Base-by-base conservation (phyloP, 2,329 filamentous ascomycete genomes). In the Neoscytalidium dimidiatum region DNA sequence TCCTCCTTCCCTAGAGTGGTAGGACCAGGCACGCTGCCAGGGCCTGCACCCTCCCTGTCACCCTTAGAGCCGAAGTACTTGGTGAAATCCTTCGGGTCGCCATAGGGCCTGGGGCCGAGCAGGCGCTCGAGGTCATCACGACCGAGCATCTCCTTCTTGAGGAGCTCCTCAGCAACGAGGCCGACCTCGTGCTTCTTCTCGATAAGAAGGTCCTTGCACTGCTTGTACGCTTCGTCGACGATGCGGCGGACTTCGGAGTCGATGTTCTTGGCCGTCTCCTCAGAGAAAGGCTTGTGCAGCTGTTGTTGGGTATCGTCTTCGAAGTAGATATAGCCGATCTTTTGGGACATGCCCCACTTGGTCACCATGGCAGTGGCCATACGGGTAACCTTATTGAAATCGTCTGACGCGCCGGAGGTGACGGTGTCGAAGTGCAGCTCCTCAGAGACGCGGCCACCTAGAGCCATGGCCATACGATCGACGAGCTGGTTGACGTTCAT, bases 381-480 rank as follows among this genome's bases (percentile, higher is more conserved):
- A 64, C 89, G 87, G 2, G 95, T 97, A 44, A 98, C 95, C 82
- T 99, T 99, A 80, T 95, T 94, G 86, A 99, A 99, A 77, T 99
- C 95, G 77, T 98, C 95, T 62, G 90, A 94, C 21, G 94, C 95
- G 65, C 95, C 95, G 52, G 92, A 95, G 1, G 95, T 99, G 21
- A 99, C 95, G 0, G 93, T 96, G 35, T 95, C 90, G 80, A 99
- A 99, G 81, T 99, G 94, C 7, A 99, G 82, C 79, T 99, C 95
- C 80, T 99, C 95, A 21, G 91, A 95, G 26, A 99, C 91, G 69
- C 95, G 92, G 1, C 95, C 95, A 71, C 94, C 95, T 64, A 99
- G 89, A 2, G 94, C 97, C 95, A 99, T 99, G 69, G 95, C 95
- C 95, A 99, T 99, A 71, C 95, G 93, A 78, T 99, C 95, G 92